Conservation (phyloP, 345 rosid species). For the Eucalyptus sp. region DNA sequence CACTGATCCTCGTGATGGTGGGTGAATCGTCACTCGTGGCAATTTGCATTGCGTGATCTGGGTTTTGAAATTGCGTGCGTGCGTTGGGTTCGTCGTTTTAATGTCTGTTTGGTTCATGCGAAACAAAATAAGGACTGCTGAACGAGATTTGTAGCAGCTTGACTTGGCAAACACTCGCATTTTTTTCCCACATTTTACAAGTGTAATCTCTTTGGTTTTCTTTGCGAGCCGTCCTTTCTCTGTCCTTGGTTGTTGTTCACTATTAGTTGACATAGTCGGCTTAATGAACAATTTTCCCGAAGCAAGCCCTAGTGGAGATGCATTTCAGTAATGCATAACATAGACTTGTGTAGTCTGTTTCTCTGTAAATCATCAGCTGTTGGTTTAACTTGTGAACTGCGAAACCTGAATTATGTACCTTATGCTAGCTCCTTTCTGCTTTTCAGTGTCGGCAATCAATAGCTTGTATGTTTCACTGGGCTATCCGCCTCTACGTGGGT, state of each 20-base stretch:
- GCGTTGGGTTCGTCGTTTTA: not conserved
- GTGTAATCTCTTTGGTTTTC: not conserved
- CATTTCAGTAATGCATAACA: not conserved
- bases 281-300: not conserved
- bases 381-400: not conserved
- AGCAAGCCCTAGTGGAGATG: not conserved
- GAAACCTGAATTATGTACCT: not conserved
- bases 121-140: not conserved
- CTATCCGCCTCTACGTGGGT: constrained; percentile 46
- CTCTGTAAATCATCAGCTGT: not conserved
- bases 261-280: not conserved
- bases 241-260: not conserved
- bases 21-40: not conserved
- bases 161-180: not conserved
- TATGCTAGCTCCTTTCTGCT: not conserved
- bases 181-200: not conserved
- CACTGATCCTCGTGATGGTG: constrained; percentile 1
- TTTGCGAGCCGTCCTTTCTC: not conserved
- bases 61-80: not conserved
- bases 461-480: constrained; percentile 50
- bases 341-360: not conserved
- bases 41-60: not conserved
- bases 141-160: not conserved
- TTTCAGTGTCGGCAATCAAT: constrained; percentile 65
- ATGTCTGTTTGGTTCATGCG: not conserved